Conservation (phyloP, 441 rosid genomes). For the Hypseocharis bilobata region DNA sequence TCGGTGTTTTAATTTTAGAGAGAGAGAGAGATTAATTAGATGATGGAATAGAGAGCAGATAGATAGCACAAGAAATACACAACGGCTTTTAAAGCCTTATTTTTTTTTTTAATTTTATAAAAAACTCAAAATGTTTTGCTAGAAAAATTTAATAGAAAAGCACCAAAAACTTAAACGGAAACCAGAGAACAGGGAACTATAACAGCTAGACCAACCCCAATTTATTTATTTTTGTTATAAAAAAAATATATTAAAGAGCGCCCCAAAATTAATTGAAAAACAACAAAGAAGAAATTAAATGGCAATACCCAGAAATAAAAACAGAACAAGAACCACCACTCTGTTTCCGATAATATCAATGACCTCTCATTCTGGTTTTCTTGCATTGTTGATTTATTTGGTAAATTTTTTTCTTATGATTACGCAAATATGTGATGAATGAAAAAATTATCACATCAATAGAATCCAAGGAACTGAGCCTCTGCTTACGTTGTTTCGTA, state of each 20-base stretch:
- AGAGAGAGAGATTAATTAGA: neutral
- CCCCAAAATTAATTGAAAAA: neutral
- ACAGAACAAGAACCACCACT: too few relatives aligned
- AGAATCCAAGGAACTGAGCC: too few relatives aligned
- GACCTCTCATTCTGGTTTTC: too few relatives aligned
- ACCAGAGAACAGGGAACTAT: neutral
- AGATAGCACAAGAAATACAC: neutral
- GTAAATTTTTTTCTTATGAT: too few relatives aligned
- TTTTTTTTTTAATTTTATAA: too few relatives aligned
- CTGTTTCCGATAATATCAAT: too few relatives aligned
- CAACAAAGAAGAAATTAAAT: constrained; percentile 1
- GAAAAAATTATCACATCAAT: too few relatives aligned
- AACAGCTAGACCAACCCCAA: neutral
- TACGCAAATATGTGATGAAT: too few relatives aligned
- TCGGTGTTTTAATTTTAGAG: neutral
- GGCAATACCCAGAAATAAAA: neutral
- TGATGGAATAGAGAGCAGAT: neutral
- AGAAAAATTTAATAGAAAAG: neutral
- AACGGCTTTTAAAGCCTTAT: neutral
- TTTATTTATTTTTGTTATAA: too few relatives aligned
- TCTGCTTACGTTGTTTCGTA: too few relatives aligned
- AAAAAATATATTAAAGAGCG: neutral
- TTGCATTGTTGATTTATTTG: too few relatives aligned
- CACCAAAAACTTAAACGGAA: neutral
- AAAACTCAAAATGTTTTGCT: neutral